These are phyloP conservation scores for Marsdenia floribunda DNA, from an alignment of 257 asterid species.

Conservation along the genomic window DNA sequence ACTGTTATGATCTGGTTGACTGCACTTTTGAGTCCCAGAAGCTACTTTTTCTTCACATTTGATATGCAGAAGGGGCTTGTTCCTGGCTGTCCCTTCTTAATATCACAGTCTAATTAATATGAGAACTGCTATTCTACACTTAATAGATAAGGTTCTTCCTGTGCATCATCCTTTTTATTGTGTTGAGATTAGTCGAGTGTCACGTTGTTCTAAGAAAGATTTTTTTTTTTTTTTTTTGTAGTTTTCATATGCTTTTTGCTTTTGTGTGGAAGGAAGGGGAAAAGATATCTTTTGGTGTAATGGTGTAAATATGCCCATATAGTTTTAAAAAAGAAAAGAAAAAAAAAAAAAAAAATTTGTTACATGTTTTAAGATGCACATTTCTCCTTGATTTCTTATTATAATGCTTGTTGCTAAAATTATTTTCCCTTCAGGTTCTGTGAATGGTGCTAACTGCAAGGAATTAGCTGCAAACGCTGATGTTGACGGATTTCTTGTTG, in stretches of 20 bases:
- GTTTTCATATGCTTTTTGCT: background rate
- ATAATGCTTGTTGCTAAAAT: background rate
- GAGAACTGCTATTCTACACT: background rate
- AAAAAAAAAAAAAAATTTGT: too few relatives aligned
- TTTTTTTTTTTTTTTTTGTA: too few relatives aligned
- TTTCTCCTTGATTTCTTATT: background rate
- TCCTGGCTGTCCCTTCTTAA: background rate
- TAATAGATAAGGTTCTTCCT: background rate
- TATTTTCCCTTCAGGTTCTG: slow-evolving; percentile 18
- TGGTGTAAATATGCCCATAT: background rate
- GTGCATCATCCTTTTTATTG: background rate
- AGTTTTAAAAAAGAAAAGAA: too few relatives aligned
- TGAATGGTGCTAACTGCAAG: slow-evolving; percentile 68
- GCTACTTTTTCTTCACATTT: background rate
- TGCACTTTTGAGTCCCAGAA: background rate
- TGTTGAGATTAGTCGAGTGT: background rate
- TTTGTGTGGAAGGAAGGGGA: background rate
- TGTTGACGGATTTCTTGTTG: slow-evolving; percentile 74
- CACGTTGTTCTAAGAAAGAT: background rate
- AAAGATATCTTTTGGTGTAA: background rate
- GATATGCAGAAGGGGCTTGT: background rate
- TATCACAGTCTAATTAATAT: background rate
- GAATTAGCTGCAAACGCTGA: slow-evolving; percentile 64
- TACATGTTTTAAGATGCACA: background rate
- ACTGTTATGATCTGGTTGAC: background rate